These are phyloP conservation scores for Podospora conica DNA, from an alignment of 495 filamentous ascomycete species.

Conservation along the genomic window DNA sequence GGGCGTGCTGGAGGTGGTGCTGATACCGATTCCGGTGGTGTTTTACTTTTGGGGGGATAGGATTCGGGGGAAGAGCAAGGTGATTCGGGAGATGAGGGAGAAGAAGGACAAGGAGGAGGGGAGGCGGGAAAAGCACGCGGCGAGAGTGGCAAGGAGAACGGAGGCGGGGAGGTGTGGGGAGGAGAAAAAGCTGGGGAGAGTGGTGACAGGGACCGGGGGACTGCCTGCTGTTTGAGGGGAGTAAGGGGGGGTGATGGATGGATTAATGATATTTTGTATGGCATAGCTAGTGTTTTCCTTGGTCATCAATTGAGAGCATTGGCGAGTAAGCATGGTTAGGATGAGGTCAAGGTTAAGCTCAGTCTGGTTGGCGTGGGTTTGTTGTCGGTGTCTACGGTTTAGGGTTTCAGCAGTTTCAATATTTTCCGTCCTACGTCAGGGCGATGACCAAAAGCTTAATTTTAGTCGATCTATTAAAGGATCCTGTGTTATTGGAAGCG, in stretches of 20 bases:
- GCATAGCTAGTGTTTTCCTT: too few relatives aligned
- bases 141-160: slow-evolving; percentile 12
- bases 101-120: slow-evolving; percentile 59
- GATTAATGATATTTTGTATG: background rate
- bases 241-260: background rate
- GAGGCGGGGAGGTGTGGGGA: background rate
- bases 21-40: slow-evolving; percentile 73
- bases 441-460: too few relatives aligned
- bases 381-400: too few relatives aligned
- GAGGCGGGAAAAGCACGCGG: slow-evolving; percentile 29
- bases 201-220: background rate
- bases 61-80: slow-evolving; percentile 58
- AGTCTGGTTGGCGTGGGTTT: too few relatives aligned
- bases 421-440: too few relatives aligned
- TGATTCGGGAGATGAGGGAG: slow-evolving; percentile 65
- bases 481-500: too few relatives aligned
- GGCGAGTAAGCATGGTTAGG: too few relatives aligned
- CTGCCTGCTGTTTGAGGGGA: background rate
- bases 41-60: slow-evolving; percentile 70
- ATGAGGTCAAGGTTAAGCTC: too few relatives aligned
- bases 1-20: slow-evolving; percentile 58
- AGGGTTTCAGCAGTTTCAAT: too few relatives aligned
- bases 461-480: too few relatives aligned
- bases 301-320: too few relatives aligned
- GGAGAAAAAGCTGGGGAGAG: background rate